Base-by-base conservation (phyloP, 2,329 filamentous ascomycete genomes). In the Lecanicillium sp. region DNA sequence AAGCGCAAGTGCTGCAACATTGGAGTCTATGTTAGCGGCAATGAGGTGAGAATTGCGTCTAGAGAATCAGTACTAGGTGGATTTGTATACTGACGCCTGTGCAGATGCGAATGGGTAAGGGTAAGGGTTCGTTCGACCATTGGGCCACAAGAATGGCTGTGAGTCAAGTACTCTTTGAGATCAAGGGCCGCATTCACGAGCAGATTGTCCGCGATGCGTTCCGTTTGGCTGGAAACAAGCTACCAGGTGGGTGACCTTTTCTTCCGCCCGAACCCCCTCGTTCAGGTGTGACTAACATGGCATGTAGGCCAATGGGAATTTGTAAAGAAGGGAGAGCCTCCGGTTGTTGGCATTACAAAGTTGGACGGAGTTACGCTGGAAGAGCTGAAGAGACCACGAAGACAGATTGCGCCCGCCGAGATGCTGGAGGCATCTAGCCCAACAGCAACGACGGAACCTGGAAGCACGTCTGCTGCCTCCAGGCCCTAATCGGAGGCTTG, bases 61-160 rank as follows among this genome's bases (percentile, higher is more conserved):
- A n/a, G n/a, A n/a, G n/a, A 29, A 18, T 14, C 25, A 41, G 53
- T 33, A 31, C 4, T 17, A 29, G 20, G 22, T 29, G 34, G 34
- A 34, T 36, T 12, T 6, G 8, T 14, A 4, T 33, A 13, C 40
- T 47, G 32, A 45, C 36, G 7, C 2, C 39, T n/a, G 38, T 33
- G 6, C 48, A 82, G 78, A 83, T 87, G 60, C 83, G 92, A 75
- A 98, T 98, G 94, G 92, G 92, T 60, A 98, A 96, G 66, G 92
- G 92, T 65, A 98, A 98, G 62, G 92, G 92, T 51, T 85, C 82
- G 45, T 96, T 98, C 57, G 92, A 98, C 59, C 86, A 94, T 57
- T 98, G 92, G 92, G 88, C 90, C 4, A 78, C 84, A 16, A 80
- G 90, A 62, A 80, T 96, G 49, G 80, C 87, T 8, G 86, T 96